Evolutionary conservation across 2,329 filamentous ascomycete genomes (phyloP), one percentile per base, ranked within the genome.

Genomic region (Elsinoe batatas): DNA sequence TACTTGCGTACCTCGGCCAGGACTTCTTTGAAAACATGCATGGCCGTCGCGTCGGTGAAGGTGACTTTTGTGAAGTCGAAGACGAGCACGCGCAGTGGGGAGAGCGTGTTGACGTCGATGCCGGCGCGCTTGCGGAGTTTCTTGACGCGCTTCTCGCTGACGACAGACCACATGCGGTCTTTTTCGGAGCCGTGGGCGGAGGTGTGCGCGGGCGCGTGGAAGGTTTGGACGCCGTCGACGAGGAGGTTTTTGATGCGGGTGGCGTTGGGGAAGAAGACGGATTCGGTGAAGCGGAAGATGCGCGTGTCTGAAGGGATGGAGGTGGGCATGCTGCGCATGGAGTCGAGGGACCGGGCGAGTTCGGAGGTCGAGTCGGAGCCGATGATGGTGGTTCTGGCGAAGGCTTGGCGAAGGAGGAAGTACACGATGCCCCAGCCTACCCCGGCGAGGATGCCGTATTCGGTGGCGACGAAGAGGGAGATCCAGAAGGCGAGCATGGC

Each of bases 401-500:
- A 84, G 1, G 79, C 78, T n/a, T 78, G 74, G 2, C 79, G 76
- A 0, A 84, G 71, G 1, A 84, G 69, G 26, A 79, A 75, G 64
- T 81, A 83, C 11, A 60, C 63, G 57, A 72, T 66, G 58, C 68
- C 67, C 66, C 71, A 72, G 6, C 76, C 80, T 1, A 83, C 80
- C 1, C 80, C 76, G 17, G 71, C 69, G 17, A 73, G 80, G 40
- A 84, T 81, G 11, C 82, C 82, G 35, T 79, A 73, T 61, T 83
- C 79, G 1, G 79, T 80, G 0, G 76, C 78, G 1, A 78, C 76
- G 61, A 84, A 83, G 8, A 85, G 74, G 0, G 80, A 81, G 2
- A 84, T 72, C 78, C 82, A 84, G 62, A 85, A 79, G 3, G 81
- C 76, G 30, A 85, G 72, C 76, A 83, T 81, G 26, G 79, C 76